Evolutionary conservation across 2,329 filamentous ascomycete species (phyloP).

Genomic region (Celoporthe dispersa): DNA sequence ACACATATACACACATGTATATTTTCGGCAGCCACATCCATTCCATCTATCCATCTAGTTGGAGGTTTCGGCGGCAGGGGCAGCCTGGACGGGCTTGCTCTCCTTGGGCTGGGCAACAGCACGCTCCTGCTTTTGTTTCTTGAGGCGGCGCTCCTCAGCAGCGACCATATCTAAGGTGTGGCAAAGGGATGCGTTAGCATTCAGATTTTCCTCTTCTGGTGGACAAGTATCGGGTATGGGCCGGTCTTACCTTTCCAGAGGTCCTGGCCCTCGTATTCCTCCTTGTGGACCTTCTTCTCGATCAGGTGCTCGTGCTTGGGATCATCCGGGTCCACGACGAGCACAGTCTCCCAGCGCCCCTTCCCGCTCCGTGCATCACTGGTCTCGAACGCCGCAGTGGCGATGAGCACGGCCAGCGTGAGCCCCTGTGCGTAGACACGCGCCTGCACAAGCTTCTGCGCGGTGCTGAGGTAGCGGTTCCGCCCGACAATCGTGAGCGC

Average conservation of each 20-base stretch:
- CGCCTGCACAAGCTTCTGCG: conserved; percentile 92
- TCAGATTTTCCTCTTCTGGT: too few relatives aligned
- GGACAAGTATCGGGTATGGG: too few relatives aligned
- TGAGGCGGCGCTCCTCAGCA: conserved; percentile 70
- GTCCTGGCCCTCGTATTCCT: conserved; percentile 86
- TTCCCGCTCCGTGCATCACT: conserved; percentile 75
- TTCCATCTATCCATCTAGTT: background rate
- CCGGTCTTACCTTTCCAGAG: conserved; percentile 76
- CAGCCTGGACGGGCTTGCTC: conserved; percentile 27
- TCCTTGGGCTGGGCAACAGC: conserved; percentile 23
- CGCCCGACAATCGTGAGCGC: conserved; percentile 78
- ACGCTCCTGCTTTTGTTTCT: conserved; percentile 45
- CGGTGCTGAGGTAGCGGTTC: conserved; percentile 72
- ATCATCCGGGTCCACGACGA: conserved; percentile 79
- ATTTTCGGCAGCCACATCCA: too few relatives aligned
- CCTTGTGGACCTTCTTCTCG: conserved; percentile 86
- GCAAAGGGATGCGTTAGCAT: conserved; percentile 31
- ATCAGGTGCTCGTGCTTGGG: conserved; percentile 81
- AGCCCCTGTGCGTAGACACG: conserved; percentile 92
- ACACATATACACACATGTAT: background rate
- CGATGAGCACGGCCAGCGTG: conserved; percentile 81
- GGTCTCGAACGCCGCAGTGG: conserved; percentile 81
- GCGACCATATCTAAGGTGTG: conserved; percentile 74
- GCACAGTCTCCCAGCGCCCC: conserved; percentile 83
- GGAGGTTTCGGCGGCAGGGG: conserved; percentile 30